Evolutionary conservation across 352 stramenopile species (phyloP).

Genomic region (Globisporangium irregulare): DNA sequence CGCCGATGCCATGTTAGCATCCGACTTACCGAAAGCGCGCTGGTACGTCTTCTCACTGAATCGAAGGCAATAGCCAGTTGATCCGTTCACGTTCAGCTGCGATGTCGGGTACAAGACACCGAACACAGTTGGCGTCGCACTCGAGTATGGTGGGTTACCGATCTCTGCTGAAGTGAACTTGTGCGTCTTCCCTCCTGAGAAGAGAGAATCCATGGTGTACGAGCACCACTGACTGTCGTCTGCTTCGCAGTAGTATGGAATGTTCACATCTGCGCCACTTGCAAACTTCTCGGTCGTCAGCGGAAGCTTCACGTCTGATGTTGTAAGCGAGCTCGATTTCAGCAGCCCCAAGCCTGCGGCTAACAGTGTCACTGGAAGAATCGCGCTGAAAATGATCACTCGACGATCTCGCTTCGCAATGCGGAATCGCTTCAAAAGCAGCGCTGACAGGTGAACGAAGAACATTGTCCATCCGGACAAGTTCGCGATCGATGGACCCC

Average conservation of each 20-base stretch:
- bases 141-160: conserved; percentile 18
- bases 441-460: conserved; percentile 65
- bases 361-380: conserved; percentile 73
- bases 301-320: conserved; percentile 43
- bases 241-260: conserved; percentile 50
- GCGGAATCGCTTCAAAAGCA: conserved; percentile 85
- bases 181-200: conserved; percentile 26
- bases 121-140: conserved; percentile 25
- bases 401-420: conserved; percentile 89
- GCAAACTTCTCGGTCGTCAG: conserved; percentile 37
- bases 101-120: conserved; percentile 25
- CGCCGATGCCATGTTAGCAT: conserved; percentile 22
- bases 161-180: conserved; percentile 23
- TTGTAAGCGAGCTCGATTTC: conserved; percentile 44
- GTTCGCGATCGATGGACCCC: conserved; percentile 17
- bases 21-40: conserved; percentile 17
- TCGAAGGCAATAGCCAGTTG: conserved; percentile 23
- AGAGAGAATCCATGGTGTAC: conserved; percentile 30
- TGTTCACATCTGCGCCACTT: conserved; percentile 23
- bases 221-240: conserved; percentile 54
- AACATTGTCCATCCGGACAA: conserved; percentile 46
- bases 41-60: conserved; percentile 26
- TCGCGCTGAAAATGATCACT: conserved; percentile 58
- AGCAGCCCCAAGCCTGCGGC: conserved; percentile 62
- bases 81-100: conserved; percentile 9